Evolutionary conservation across 2,329 filamentous ascomycete species (phyloP).

Genomic region (Trichoderma pleuroti): DNA sequence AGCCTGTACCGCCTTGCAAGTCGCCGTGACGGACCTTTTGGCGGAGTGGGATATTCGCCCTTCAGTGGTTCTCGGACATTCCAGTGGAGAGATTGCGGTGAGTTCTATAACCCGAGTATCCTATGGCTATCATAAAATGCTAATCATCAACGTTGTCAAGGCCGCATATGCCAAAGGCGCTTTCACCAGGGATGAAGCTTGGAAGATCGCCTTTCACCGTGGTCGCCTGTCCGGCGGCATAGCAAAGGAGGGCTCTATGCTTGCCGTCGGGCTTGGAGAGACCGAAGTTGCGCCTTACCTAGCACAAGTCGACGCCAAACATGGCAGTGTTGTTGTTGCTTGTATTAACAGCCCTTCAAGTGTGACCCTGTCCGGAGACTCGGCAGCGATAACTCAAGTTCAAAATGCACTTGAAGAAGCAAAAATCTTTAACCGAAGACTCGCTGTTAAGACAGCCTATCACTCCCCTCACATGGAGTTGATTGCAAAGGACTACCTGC

Average conservation of each 20-base stretch:
- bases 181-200: too few relatives aligned
- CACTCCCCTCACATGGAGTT: conserved; percentile 47
- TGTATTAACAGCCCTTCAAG: conserved; percentile 25
- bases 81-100: conserved; percentile 14
- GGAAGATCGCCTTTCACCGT: background rate
- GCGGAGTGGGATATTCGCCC: background rate
- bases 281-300: background rate
- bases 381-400: background rate
- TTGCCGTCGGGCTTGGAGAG: conserved; percentile 22
- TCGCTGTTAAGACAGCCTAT: conserved; percentile 46
- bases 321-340: conserved; percentile 26
- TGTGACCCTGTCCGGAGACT: conserved; percentile 32
- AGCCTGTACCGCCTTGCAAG: background rate
- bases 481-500: conserved; percentile 22
- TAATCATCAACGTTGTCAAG: too few relatives aligned
- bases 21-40: background rate
- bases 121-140: background rate
- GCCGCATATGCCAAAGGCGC: too few relatives aligned
- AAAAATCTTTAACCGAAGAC: conserved; percentile 32
- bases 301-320: background rate
- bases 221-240: background rate
- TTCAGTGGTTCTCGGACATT: conserved; percentile 3
- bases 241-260: conserved; percentile 22
- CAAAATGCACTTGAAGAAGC: conserved; percentile 22
- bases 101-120: background rate